Evolutionary conservation across 2,329 filamentous ascomycete genomes (phyloP), one percentile per base, ranked within the genome.

Genomic region (Cyphellophora europaea): DNA sequence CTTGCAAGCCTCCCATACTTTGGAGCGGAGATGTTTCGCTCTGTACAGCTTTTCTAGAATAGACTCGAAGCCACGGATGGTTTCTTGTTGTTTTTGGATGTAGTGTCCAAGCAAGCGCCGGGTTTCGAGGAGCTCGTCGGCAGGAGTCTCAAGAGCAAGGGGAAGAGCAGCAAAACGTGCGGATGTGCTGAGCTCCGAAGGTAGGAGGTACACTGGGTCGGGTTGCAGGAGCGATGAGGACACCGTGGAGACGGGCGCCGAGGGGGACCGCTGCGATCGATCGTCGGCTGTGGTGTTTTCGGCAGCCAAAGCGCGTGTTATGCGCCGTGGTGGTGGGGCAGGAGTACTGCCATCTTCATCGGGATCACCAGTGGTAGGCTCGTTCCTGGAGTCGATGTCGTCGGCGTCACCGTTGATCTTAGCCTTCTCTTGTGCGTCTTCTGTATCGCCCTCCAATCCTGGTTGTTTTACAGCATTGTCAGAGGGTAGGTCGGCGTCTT

Each of bases 81-180:
- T 70, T 49, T 79, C 75, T 48, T 79, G 74, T 50, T 79, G 74
- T 48, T 79, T 79, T 48, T 79, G 74, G 5, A 79, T 70, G 48
- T 77, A 79, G 3, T 72, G 66, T 55, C 72, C 66, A 5, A 80
- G 61, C 13, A 77, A 54, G 33, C 71, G 67, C 21, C 74, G 70
- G 1, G 74, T 77, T 17, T 79, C 74, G 48, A 78, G 72, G 3
- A 76, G 74, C 58, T 79, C 75, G 29, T 61, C 54, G 2, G 65
- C 54, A 0, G 74, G 72, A 0, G 79, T 63, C 3, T 72, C 74
- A 36, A 47, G 76, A 5, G 36, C 38, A 67, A 10, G 71, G 62
- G 23, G n/a, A 61, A 51, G 2, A 70, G 67, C 35, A 70, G 63
- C 28, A 65, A 56, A 55, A 71, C 78, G 40, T 74, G 62, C 6